Evolutionary conservation across 257 asterid genomes (phyloP), one percentile per base, ranked within the genome.

Genomic region (Gentiana straminea): DNA sequence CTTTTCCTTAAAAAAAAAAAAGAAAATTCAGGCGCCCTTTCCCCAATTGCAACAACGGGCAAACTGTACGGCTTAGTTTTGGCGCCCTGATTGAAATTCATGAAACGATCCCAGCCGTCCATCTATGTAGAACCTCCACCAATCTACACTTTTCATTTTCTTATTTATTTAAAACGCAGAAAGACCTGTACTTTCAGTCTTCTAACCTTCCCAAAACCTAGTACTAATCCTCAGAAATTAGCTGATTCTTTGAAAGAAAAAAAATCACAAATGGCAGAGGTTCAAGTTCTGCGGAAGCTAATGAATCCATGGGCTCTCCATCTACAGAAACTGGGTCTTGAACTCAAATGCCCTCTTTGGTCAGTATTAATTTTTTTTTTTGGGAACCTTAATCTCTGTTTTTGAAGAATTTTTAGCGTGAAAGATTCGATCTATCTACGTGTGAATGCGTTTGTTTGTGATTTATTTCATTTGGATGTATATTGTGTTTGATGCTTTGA

Each of bases 291-390:
- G 5, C 54, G 59, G 13, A 59, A 69, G 70, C 37, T 70, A 43
- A 67, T 82, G 62, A 84, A 89, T 52, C 95, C 95, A 1, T 78
- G 81, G 76, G 68, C 74, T 41, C 83, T 86, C 50, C 89, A 84
- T 66, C 72, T 82, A 33, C 94, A 86, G 69, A 91, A 91, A 78
- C 68, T 91, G 45, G 93, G 75, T 3, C 83, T 81, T 53, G 98
- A 86, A 82, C 92, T 91, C 68, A 91, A 87, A 67, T 91, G 98
- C 63, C 94, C 95, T 48, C 64, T 79, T 33, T 91, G 95, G 98
- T 90, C 13, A 11, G 6, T 4, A 51, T 45, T 7, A 2, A 37
- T 61, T 67, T 15, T 46, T 34, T 60, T 5, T 52, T 24, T 24
- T 24, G 24, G 24, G 24, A 0, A 24, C 24, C 24, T 24, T 24